Evolutionary conservation across 2,329 filamentous ascomycete genomes (phyloP).

Genomic region (Rhynchosporium agropyri): DNA sequence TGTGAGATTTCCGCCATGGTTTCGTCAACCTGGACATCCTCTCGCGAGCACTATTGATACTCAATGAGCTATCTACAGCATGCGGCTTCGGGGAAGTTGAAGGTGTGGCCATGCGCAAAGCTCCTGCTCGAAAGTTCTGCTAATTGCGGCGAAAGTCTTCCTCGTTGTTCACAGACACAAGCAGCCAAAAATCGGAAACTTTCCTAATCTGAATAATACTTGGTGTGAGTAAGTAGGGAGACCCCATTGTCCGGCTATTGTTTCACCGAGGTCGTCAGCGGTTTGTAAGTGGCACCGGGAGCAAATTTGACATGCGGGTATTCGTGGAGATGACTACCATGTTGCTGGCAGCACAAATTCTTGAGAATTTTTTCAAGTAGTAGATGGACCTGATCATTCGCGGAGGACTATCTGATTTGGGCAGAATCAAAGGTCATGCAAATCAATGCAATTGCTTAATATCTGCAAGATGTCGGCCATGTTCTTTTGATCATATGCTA

Average conservation of each 20-base stretch:
- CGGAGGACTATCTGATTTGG: constrained; percentile 47
- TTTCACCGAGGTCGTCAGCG: constrained; percentile 34
- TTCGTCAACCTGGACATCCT: constrained; percentile 44
- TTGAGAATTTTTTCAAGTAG: constrained; percentile 47
- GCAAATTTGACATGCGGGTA: constrained; percentile 46
- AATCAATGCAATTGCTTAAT: constrained; percentile 42
- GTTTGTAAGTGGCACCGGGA: constrained; percentile 46
- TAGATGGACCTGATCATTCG: constrained; percentile 46
- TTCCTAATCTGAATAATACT: constrained; percentile 50
- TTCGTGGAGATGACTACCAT: constrained; percentile 51
- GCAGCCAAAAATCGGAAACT: constrained; percentile 49
- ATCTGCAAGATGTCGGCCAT: constrained; percentile 46
- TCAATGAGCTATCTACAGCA: constrained; percentile 44
- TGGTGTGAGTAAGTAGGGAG: constrained; percentile 39
- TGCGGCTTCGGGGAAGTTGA: constrained; percentile 37
- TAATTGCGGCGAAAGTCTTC: constrained; percentile 20
- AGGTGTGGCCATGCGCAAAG: too few species aligned
- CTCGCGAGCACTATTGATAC: constrained; percentile 45
- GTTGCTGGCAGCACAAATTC: constrained; percentile 43
- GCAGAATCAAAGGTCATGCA: constrained; percentile 49
- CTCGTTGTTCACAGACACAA: constrained; percentile 38
- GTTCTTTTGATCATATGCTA: too few species aligned
- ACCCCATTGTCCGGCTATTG: constrained; percentile 41
- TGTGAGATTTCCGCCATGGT: constrained; percentile 46
- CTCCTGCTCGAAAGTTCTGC: too few species aligned